Evolutionary conservation across 2,329 filamentous ascomycete genomes (phyloP), one percentile per base, ranked within the genome.

Genomic region (Colletotrichum paranaense): DNA sequence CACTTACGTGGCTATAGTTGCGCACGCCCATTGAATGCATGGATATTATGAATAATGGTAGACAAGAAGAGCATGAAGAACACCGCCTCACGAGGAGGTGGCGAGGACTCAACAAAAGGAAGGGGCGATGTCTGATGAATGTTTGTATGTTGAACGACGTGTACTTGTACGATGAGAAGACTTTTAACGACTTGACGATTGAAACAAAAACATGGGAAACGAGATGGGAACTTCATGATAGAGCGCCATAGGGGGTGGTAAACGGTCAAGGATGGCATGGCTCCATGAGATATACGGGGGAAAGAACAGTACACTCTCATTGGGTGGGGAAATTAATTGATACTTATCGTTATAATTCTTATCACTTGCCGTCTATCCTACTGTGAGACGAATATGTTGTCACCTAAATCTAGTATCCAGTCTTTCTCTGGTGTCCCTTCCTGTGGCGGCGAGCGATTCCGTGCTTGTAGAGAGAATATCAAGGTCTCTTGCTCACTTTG

Each of bases 1-100:
- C 76, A 88, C 98, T 60, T 99, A 98, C 80, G 92, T 93, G 63
- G 94, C 98, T 81, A 95, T 99, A 79, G 92, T 98, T 64, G 88
- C 89, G 53, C 97, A 99, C 82, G 96, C 96, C 7, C 93, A 74
- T 16, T 74, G 14, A 63, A 1, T 6, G 28, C 32, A 28, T 53
- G 46, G 26, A 55, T 26, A 38, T 4, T 8, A 64, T 30, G 62
- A 64, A 22, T 55, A 16, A 64, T 55, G 62, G 26, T 38, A 55
- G 22, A 64, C 46, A 22, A 16, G 19, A 28, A 55, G 32, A 35
- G 32, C 32, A 35, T 11, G 32, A 35, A 35, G 11, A 35, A 11
- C 5, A 64, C 30, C 46, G 12, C n/a, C 35, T 24, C 62, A 28
- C 16, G 32, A 9, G 32, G 16, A 7, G 12, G 49, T n/a, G 62